Evolutionary conservation across 305 asterid genomes (phyloP).

Genomic region (Ajuga reptans): DNA sequence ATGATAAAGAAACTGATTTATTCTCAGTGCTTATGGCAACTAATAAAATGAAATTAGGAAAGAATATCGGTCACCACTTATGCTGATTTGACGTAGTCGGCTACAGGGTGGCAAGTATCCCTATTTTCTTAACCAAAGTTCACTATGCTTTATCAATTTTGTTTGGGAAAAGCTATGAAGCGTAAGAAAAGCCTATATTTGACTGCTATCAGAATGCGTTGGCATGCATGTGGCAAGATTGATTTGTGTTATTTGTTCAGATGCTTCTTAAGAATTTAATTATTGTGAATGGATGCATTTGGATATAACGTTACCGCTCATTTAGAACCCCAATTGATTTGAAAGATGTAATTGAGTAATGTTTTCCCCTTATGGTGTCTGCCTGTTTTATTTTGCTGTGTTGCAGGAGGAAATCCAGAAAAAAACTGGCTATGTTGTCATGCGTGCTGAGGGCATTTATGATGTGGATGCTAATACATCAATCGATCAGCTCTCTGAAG

Average conservation of each 20-base stretch:
- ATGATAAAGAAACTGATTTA: no score
- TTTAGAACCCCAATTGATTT: background rate
- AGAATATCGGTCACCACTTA: no score
- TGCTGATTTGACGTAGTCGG: no score
- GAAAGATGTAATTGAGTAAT: background rate
- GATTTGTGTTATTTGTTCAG: conserved; percentile 3
- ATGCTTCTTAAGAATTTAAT: background rate
- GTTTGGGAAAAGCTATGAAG: no score
- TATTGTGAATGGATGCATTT: conserved; percentile 7
- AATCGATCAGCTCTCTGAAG: conserved; percentile 93
- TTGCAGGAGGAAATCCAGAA: conserved; percentile 96
- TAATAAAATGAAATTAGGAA: no score
- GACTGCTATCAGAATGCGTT: background rate
- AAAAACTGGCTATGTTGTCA: conserved; percentile 89
- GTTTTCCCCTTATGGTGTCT: background rate
- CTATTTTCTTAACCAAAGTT: no score
- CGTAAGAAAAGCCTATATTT: background rate
- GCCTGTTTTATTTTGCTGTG: conserved; percentile 17
- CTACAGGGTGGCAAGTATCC: no score
- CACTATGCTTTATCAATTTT: no score
- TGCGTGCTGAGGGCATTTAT: conserved; percentile 92
- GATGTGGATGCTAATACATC: conserved; percentile 99
- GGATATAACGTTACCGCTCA: background rate
- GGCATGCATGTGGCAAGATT: conserved; percentile 4
- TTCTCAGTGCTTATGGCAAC: no score